Conservation (phyloP, 208 protist genomes). For the Trypanosomatidae sp. region DNA sequence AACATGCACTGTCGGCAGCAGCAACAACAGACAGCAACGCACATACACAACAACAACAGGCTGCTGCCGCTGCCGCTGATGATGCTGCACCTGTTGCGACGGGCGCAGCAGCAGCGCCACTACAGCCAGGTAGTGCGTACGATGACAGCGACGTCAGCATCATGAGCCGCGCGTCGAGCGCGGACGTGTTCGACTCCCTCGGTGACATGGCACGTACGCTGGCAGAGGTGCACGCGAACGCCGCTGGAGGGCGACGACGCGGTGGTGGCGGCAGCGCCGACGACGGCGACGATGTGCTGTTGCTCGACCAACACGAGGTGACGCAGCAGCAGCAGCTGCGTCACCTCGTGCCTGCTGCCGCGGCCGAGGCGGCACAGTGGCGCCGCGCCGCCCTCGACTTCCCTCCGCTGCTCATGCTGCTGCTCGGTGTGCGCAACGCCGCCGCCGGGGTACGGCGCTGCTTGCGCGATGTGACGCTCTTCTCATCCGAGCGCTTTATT, state of each 20-base stretch:
- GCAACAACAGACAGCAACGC: too few species aligned
- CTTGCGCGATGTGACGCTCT: constrained; percentile 49
- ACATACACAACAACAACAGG: too few species aligned
- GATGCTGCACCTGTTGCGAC: too few species aligned
- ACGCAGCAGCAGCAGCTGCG: neutral
- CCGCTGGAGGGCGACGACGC: neutral
- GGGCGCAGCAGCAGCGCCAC: too few species aligned
- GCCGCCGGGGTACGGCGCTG: constrained; percentile 49
- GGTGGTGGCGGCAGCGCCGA: neutral
- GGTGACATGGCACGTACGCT: neutral
- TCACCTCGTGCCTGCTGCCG: constrained; percentile 17
- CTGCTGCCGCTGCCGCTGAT: too few species aligned
- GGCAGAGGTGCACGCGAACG: neutral
- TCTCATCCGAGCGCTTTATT: constrained; percentile 56
- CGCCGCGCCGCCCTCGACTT: constrained; percentile 46
- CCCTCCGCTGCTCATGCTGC: constrained; percentile 37
- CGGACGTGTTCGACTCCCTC: neutral
- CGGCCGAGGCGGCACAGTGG: constrained; percentile 26
- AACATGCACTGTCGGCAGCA: too few species aligned
- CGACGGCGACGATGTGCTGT: neutral
- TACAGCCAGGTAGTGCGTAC: too few species aligned
- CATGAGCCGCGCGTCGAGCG: neutral
- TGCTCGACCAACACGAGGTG: neutral
- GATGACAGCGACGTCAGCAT: too few species aligned
- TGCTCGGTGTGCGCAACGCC: constrained; percentile 56